These are phyloP conservation scores for Botrytis fragariae DNA, from an alignment of 2,329 filamentous ascomycete species.

Conservation along the genomic window DNA sequence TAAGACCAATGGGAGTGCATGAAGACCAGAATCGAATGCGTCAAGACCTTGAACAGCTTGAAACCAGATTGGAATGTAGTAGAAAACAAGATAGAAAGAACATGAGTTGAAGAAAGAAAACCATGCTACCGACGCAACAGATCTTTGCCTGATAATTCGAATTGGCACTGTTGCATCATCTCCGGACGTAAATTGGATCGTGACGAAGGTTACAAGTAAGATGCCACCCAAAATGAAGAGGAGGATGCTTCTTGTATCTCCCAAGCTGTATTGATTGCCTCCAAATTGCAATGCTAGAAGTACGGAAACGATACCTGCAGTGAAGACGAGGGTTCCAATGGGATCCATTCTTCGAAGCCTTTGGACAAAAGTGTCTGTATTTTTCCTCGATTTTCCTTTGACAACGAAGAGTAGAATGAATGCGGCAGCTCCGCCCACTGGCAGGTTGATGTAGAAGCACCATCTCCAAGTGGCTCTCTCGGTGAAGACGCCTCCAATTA, in stretches of 20 bases:
- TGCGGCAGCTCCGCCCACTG: conserved; percentile 8
- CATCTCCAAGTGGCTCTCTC: conserved; percentile 42
- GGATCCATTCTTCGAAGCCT: conserved; percentile 34
- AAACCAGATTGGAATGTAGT: conserved; percentile 49
- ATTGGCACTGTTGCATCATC: conserved; percentile 43
- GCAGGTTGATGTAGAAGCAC: conserved; percentile 29
- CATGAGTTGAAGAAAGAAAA: conserved; percentile 38
- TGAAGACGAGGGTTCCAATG: conserved; percentile 39
- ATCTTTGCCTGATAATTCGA: conserved; percentile 42
- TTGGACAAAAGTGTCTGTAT: conserved; percentile 6
- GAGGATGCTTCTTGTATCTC: conserved; percentile 39
- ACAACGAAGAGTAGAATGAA: conserved; percentile 13
- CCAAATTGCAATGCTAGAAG: conserved; percentile 40
- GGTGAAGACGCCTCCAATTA: conserved; percentile 38
- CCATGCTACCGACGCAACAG: conserved; percentile 37
- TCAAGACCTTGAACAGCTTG: conserved; percentile 46
- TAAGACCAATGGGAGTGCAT: conserved; percentile 40
- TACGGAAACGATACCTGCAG: conserved; percentile 37
- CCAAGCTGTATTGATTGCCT: conserved; percentile 37
- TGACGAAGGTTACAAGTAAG: conserved; percentile 34
- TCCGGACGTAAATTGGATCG: conserved; percentile 40
- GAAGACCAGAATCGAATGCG: conserved; percentile 41
- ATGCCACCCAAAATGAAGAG: conserved; percentile 38
- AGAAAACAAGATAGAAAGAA: conserved; percentile 46
- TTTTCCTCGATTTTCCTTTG: neutral